These are phyloP conservation scores for Colletotrichum liriopes DNA, from an alignment of 2,329 filamentous ascomycete genomes.

Conservation along the genomic window DNA sequence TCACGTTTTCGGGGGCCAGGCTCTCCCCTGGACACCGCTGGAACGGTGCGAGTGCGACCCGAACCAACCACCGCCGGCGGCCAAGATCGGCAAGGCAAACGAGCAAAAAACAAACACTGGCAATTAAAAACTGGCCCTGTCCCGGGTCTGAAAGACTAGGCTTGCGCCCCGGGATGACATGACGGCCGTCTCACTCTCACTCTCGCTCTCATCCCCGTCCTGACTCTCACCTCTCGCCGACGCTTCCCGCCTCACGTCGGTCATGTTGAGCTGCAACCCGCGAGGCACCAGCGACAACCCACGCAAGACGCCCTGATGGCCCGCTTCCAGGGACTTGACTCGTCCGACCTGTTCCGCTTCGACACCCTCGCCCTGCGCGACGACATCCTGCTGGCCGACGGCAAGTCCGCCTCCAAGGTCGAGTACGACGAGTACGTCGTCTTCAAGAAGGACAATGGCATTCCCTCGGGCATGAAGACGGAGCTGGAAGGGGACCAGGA, in stretches of 20 bases:
- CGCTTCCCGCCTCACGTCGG: constrained; percentile 9
- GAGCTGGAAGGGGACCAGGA: constrained; percentile 36
- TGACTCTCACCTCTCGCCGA: constrained; percentile 10
- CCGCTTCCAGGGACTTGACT: constrained; percentile 39
- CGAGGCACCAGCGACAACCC: constrained; percentile 16
- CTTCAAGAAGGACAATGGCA: constrained; percentile 48
- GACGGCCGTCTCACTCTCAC: constrained; percentile 15
- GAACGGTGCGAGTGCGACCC: constrained; percentile 9
- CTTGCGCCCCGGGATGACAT: constrained; percentile 10
- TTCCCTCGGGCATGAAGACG: constrained; percentile 17
- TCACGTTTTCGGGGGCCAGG: constrained; percentile 26
- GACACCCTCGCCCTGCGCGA: constrained; percentile 52
- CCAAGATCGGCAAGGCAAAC: constrained; percentile 33
- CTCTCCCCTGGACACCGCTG: constrained; percentile 13
- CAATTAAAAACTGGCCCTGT: constrained; percentile 14
- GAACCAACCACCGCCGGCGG: constrained; percentile 34
- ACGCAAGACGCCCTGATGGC: constrained; percentile 36
- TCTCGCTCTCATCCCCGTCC: neutral
- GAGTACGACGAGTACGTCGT: constrained; percentile 59
- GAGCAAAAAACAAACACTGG: neutral
- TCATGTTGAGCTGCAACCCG: constrained; percentile 34
- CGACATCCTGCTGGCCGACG: constrained; percentile 53
- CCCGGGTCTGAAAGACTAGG: neutral
- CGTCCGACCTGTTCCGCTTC: constrained; percentile 56
- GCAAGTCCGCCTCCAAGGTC: constrained; percentile 50